Evolutionary conservation across 106 monocot species (phyloP), one percentile per base, ranked within the genome.

Genomic region (Vanilla planifolia): DNA sequence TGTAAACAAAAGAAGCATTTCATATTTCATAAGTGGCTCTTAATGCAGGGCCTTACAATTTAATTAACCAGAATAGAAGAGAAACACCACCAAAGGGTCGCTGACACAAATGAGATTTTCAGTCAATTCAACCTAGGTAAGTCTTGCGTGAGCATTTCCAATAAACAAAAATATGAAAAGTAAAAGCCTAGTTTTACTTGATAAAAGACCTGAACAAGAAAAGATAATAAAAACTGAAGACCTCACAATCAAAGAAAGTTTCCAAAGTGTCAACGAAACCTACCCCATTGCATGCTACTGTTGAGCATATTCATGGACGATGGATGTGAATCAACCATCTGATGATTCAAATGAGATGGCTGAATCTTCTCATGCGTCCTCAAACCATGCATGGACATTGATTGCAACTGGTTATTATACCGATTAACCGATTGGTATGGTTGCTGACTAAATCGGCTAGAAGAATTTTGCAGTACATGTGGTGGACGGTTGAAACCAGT

Each of bases 201-300:
- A n/a, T n/a, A n/a, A n/a, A n/a, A n/a, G n/a, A n/a, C n/a, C n/a
- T n/a, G n/a, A n/a, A n/a, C 1, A 46, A 63, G 14, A 44, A 39
- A 43, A 25, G 3, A 55, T 40, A 24, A 51, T 23, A 36, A 14
- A 14, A 29, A 19, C 43, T 14, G 43, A 53, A 37, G 43, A 16
- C 23, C 45, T 27, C 25, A 27, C 8, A 66, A 51, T 23, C 29
- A 44, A 13, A 13, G 21, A 67, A 37, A 65, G 53, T 43, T 61
- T 22, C n/a, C 5, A 1, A 22, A 6, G 36, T 3, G 16, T n/a
- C 0, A 43, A 6, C 47, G 8, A 22, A 60, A 17, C 40, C 78
- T 89, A 91, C 90, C 85, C 85, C 90, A 91, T 33, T 78, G 61
- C 48, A 68, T 59, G 65, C 73, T 65, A 62, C 73, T 60, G 16